Evolutionary conservation across 768 basidiomycete genomes (phyloP).

Genomic region (Mycena rosella): DNA sequence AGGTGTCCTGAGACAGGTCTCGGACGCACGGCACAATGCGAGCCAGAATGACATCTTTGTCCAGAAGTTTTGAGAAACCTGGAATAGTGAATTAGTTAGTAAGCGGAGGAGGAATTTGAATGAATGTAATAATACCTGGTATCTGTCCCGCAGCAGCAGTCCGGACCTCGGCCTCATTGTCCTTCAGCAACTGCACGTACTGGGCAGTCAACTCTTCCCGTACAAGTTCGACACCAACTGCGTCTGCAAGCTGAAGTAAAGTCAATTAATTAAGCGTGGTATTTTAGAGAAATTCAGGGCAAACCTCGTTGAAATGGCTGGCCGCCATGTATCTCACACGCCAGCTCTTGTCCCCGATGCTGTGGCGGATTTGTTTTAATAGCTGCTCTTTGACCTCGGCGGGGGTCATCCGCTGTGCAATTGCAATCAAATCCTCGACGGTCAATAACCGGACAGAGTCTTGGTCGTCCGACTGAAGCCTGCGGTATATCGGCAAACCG

Average conservation of each 20-base stretch:
- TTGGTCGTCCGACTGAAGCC: slow-evolving; percentile 95
- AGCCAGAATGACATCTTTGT: slow-evolving; percentile 93
- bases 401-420: slow-evolving; percentile 86
- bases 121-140: slow-evolving; percentile 77
- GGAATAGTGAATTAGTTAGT: slow-evolving; percentile 18
- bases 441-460: slow-evolving; percentile 97
- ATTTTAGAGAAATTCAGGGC: neutral
- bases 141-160: slow-evolving; percentile 97
- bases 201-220: slow-evolving; percentile 94
- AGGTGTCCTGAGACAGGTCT: slow-evolving; percentile 92
- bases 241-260: slow-evolving; percentile 80
- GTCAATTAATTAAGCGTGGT: slow-evolving; percentile 21
- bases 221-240: slow-evolving; percentile 90
- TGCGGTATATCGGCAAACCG: slow-evolving; percentile 91
- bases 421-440: slow-evolving; percentile 94
- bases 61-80: slow-evolving; percentile 96
- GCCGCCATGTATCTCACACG: slow-evolving; percentile 99
- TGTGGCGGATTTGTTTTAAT: slow-evolving; percentile 87
- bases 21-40: slow-evolving; percentile 95
- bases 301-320: slow-evolving; percentile 95
- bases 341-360: slow-evolving; percentile 97
- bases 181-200: slow-evolving; percentile 94
- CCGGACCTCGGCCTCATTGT: slow-evolving; percentile 98
- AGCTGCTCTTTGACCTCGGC: slow-evolving; percentile 94
- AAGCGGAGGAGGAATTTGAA: slow-evolving; percentile 15